Base-by-base conservation (phyloP, 306 rosid species). In the Rosa rugosa region DNA sequence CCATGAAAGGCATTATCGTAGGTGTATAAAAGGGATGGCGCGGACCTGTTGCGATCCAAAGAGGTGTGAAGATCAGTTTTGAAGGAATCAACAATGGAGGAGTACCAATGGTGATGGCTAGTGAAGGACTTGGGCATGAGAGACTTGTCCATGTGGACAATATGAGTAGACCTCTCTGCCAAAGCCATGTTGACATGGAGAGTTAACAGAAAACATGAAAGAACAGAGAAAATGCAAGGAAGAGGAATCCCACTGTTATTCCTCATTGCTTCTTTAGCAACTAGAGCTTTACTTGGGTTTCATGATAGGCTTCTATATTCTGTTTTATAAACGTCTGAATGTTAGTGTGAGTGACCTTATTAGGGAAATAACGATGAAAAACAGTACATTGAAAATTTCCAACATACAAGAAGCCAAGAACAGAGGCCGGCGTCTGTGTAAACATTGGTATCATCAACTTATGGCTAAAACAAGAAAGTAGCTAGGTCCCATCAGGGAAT, bases 51-150 rank as follows among this genome's bases (percentile, higher is more conserved):
- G 44, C 1, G 20, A 59, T 63, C 53, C 11, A 44, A 63, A 7
- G 53, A 25, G 8, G 14, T 47, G 4, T 63, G 51, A 17, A 2
- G 1, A 20, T 57, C 25, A 17, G 44, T 11, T 18, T 64, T 70
- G 77, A 74, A 31, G 41, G 83, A 74, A 13, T 80, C 76, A 45
- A 80, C 78, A 42, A 79, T 78, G 83, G 86, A 80, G 22, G 86
- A 50, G 71, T 83, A 80, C 86, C 86, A 83, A 67, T 79, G 75
- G 9, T 80, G 79, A 56, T 79, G 86, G 59, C 68, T 75, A 8
- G 59, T 10, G 81, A 45, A 80, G 53, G 56, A 27, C 8, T 68
- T 56, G 5, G 86, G 84, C 80, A 75, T 83, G 71, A 27, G 45
- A 12, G 81, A 75, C 36, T 76, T 80, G 47, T 83, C 83, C 78